Percentiles rank a stretch among this genome's conserved stretches.
These are phyloP conservation scores for Monosporascus sp. DNA, from an alignment of 2,329 filamentous ascomycete species.

Conservation along the genomic window DNA sequence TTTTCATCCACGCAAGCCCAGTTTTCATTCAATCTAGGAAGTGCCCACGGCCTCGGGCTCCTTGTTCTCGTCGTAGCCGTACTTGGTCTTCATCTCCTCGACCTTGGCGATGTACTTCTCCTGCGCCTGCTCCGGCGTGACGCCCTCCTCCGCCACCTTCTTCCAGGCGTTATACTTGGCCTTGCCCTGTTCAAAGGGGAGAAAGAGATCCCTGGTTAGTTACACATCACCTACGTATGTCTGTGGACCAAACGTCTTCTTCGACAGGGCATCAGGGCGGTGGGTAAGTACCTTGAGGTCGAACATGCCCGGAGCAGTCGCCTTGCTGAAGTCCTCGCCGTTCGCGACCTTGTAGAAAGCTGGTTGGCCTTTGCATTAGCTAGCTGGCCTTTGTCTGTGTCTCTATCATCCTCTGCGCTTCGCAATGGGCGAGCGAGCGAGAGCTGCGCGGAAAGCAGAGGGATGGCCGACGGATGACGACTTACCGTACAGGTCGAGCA, in stretches of 20 bases:
- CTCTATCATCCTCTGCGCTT: not conserved
- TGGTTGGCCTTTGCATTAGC: conserved; percentile 19
- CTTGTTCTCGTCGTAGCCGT: conserved; percentile 64
- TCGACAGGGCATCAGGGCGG: not conserved
- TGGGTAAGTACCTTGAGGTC: conserved; percentile 56
- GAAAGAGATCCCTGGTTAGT: not conserved
- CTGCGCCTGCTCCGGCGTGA: conserved; percentile 65
- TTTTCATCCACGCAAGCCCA: too few relatives aligned
- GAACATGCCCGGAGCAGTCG: conserved; percentile 61
- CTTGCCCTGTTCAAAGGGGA: conserved; percentile 55
- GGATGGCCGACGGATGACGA: conserved; percentile 13
- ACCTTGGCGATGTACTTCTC: conserved; percentile 70
- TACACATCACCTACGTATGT: too few relatives aligned
- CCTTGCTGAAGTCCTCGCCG: conserved; percentile 52
- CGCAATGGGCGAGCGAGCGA: too few relatives aligned
- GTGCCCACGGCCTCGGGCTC: conserved; percentile 49
- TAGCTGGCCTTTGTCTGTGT: not conserved
- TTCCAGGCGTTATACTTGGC: conserved; percentile 78
- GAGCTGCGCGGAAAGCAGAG: not conserved
- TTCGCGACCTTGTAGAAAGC: conserved; percentile 55
- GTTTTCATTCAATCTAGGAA: not conserved
- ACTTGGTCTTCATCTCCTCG: conserved; percentile 64
- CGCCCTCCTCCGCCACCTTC: conserved; percentile 58
- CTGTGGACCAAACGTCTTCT: too few relatives aligned
- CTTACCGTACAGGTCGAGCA: conserved; percentile 60